phyloP scores from a whole-genome alignment of 2,329 filamentous ascomycete species.

The Colletotrichum liaoningense region DNA sequence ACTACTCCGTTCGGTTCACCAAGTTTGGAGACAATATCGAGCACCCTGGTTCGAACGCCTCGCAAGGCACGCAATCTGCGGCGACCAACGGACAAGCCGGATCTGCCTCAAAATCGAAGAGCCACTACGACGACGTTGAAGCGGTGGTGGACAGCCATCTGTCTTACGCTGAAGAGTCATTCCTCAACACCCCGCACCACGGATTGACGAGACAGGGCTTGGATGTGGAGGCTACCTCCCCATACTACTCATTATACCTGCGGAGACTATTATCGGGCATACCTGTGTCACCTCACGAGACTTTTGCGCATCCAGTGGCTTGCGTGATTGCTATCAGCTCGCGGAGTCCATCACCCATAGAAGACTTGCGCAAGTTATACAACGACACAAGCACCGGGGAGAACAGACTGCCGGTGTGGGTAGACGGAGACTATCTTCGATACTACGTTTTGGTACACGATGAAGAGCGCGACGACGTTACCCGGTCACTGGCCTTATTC shows the following conservation, averaged over 20 bases:
- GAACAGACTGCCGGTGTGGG: conserved; percentile 81
- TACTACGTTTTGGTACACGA: conserved; percentile 98
- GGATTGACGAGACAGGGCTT: conserved; percentile 53
- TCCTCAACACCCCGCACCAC: conserved; percentile 51
- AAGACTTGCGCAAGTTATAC: conserved; percentile 87
- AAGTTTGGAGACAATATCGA: conserved; percentile 72
- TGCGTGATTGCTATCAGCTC: conserved; percentile 97
- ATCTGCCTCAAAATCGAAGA: conserved; percentile 33
- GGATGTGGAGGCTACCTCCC: conserved; percentile 70
- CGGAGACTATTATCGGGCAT: conserved; percentile 84
- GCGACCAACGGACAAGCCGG: conserved; percentile 43
- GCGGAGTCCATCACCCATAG: conserved; percentile 83
- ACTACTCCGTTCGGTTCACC: conserved; percentile 90
- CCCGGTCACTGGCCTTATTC: conserved; percentile 88
- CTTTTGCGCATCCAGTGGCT: conserved; percentile 93
- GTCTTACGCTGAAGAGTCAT: conserved; percentile 76
- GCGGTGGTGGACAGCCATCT: conserved; percentile 84
- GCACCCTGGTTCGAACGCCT: conserved; percentile 55
- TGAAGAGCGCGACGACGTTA: conserved; percentile 94
- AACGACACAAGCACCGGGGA: conserved; percentile 84
- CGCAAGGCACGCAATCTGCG: conserved; percentile 42
- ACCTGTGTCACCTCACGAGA: conserved; percentile 85
- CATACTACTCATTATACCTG: conserved; percentile 88
- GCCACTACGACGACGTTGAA: conserved; percentile 75
- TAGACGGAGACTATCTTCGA: conserved; percentile 89